Evolutionary conservation across 2,329 filamentous ascomycete genomes (phyloP), one percentile per base, ranked within the genome.

Genomic region (Ceratocystis papillata): DNA sequence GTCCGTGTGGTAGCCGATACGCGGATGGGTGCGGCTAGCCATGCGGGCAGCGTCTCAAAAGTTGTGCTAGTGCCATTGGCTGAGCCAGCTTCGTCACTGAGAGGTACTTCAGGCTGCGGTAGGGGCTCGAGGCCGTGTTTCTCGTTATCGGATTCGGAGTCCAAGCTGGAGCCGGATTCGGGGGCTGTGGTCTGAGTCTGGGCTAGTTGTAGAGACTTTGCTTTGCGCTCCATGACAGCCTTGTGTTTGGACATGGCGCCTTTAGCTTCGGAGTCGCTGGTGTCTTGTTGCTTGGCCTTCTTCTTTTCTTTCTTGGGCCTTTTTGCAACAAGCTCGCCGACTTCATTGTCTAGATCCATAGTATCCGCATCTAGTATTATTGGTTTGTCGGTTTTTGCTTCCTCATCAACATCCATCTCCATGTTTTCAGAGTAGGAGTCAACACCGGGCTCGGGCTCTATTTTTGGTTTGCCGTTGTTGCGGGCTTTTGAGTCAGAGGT

Each of bases 71-170:
- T 84, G 64, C 81, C 80, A 63, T 82, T 80, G 1, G 78, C 77
- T 37, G 81, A 76, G 59, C 85, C 81, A 63, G 82, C 80, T 0
- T 78, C 77, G 44, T 82, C 77, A 59, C 85, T 81, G 0, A 80
- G 77, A 0, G 84, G 79, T 0, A 82, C 83, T 41, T 82, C 81
- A 12, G 89, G 91, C 70, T 96, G 91, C 6, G 91, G 91, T 22
- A 96, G 79, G 5, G 90, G 91, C 66, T 88, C 85, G 0, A 97
- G 79, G 25, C 89, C 90, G 73, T 91, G 86, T 2, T 86, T 73
- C 71, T 83, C 80, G 3, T 71, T 69, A 37, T 76, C 74, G 0
- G 72, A 70, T n/a, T 73, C 70, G 44, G 72, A 71, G 37, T 72
- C 74, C 0, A 72, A 70, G n/a, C 73, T 70, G 44, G 72, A 71